Conservation (phyloP, 805 yeast species). For the Wickerhamomyces hampshirensis region DNA sequence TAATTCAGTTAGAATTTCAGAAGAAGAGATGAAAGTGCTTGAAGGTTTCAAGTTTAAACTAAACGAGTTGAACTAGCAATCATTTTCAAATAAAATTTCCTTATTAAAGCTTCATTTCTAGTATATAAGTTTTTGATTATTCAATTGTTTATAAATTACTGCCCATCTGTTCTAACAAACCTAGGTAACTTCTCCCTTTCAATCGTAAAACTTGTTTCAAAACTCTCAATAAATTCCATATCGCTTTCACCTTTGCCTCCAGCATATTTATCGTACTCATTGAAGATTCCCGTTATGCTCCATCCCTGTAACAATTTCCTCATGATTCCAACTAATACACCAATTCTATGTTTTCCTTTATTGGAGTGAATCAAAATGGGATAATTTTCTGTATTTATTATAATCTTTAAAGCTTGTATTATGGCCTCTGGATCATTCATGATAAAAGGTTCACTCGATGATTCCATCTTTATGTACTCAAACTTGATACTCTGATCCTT, state of each 20-base stretch:
- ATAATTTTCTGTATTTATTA: constrained; percentile 63
- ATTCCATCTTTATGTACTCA: constrained; percentile 58
- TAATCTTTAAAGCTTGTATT: constrained; percentile 48
- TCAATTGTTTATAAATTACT: background rate
- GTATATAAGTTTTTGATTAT: background rate
- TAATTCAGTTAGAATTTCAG: constrained; percentile 1
- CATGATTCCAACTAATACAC: constrained; percentile 88
- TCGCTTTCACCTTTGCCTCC: constrained; percentile 92
- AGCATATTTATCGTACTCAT: constrained; percentile 89
- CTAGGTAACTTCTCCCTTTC: constrained; percentile 50
- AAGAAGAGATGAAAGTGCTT: constrained; percentile 4
- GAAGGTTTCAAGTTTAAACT: too few species aligned
- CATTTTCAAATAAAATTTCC: constrained; percentile 1
- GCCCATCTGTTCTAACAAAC: constrained; percentile 42
- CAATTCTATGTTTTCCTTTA: constrained; percentile 94
- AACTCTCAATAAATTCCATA: constrained; percentile 82
- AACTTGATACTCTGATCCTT: constrained; percentile 45
- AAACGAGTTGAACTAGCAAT: too few species aligned
- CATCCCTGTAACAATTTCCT: constrained; percentile 86
- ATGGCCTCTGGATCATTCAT: constrained; percentile 56
- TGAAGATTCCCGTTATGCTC: constrained; percentile 89
- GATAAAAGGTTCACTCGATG: constrained; percentile 71
- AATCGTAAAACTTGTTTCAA: constrained; percentile 55
- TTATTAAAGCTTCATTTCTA: background rate
- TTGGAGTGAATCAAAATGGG: constrained; percentile 90